These are phyloP conservation scores for Eucalyptus urophylla DNA, from an alignment of 345 rosid species.

Conservation along the genomic window DNA sequence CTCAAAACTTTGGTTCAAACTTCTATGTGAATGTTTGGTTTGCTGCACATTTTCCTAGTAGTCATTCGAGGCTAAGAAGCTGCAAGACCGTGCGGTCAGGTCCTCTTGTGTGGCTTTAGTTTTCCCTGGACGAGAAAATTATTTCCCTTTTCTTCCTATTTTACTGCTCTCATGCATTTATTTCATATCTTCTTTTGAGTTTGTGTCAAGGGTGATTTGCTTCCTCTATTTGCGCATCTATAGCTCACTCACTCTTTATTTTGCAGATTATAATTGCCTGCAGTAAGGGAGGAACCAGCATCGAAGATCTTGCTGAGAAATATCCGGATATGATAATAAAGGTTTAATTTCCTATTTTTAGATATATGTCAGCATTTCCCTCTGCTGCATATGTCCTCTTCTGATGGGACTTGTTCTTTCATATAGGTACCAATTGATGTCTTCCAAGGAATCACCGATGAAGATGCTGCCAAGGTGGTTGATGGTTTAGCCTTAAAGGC, in stretches of 20 bases:
- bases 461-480: constrained; percentile 95
- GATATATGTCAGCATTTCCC: background rate
- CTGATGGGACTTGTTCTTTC: background rate
- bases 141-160: background rate
- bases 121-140: background rate
- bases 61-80: background rate
- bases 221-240: background rate
- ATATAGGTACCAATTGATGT: constrained; percentile 87
- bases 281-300: constrained; percentile 97
- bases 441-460: constrained; percentile 85
- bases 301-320: constrained; percentile 98
- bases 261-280: constrained; percentile 92
- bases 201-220: background rate
- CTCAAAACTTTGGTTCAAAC: background rate
- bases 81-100: background rate
- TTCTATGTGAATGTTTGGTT: background rate
- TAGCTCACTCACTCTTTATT: background rate
- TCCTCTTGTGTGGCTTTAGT: background rate
- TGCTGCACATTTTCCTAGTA: background rate
- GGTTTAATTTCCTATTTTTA: constrained; percentile 19
- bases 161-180: background rate
- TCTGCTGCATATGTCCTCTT: background rate
- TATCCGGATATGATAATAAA: constrained; percentile 93
- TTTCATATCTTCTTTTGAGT: background rate
- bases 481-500: constrained; percentile 87